Conservation (phyloP, 2,329 filamentous ascomycete species). For the Didymella keratinophila region DNA sequence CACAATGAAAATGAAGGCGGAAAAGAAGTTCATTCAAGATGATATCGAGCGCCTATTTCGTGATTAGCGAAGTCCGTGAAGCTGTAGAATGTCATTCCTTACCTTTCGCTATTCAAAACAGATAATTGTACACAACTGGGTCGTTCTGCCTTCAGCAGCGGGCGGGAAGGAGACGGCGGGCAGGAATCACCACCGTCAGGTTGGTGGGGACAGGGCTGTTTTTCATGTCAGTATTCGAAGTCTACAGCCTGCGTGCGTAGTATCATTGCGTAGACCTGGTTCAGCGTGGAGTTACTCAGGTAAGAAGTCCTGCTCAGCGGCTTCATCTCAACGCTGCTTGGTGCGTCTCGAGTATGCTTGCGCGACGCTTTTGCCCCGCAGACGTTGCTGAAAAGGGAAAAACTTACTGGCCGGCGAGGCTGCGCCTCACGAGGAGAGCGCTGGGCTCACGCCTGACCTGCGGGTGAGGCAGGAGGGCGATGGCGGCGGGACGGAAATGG, state of each 20-base stretch:
- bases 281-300: not conserved
- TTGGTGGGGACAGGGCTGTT: not conserved
- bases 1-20: not conserved
- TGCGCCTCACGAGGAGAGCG: slow-evolving; percentile 7
- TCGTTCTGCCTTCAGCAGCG: not conserved
- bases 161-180: not conserved
- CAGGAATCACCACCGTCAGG: not conserved
- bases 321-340: not conserved
- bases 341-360: not conserved
- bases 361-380: not conserved
- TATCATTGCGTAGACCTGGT: not conserved
- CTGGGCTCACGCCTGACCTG: slow-evolving; percentile 1
- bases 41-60: not conserved
- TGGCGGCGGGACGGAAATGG: not conserved
- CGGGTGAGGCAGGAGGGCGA: slow-evolving; percentile 1
- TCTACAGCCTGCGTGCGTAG: not conserved
- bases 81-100: not conserved
- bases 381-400: too few species aligned
- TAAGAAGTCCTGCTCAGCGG: not conserved
- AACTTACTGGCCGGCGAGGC: slow-evolving; percentile 4
- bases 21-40: not conserved
- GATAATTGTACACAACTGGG: not conserved
- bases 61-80: not conserved
- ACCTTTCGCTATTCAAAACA: not conserved
- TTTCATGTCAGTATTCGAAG: not conserved